Base-by-base conservation (phyloP, 1,139 yeast genomes). In the Scheffersomyces titani region DNA sequence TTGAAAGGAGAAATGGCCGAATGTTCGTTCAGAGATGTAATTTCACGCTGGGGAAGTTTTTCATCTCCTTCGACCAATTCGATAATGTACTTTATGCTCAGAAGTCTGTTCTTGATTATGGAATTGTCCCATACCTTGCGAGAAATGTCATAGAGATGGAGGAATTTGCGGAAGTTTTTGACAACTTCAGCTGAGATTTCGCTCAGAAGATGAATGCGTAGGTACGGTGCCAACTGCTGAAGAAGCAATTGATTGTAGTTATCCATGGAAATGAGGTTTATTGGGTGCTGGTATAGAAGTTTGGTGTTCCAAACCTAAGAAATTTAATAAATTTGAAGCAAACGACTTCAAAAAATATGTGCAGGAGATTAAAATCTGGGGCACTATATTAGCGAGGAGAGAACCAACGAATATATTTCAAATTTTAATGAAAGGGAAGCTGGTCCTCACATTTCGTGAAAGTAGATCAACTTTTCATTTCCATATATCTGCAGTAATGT, bases 1-100 rank as follows among this genome's bases (percentile, higher is more conserved):
- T 77, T 71, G 64, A 79, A 77, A 0, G 83, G 83, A 0, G 82
- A 77, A 3, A 72, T 53, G 2, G 54, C 52, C 9, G 80, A 72
- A 59, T 77, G 80, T 3, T 56, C 63, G 11, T 63, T 63, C 19
- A 57, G 54, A 16, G 22, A 18, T 2, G 47, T 13, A 16, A 4
- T 5, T 11, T 51, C 52, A 11, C 20, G 24, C 2, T 20, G 16
- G 16, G 48, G 19, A 18, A 51, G 46, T 16, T 24, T 22, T n/a
- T 47, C 59, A 6, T 52, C 55, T 16, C 57, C 46, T 16, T 57
- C 57, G 22, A 47, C 56, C 53, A 65, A 63, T 53, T 67, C 62
- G 44, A 78, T 66, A 16, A 74, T 64, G 56, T 71, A 79, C 59
- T 73, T 77, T 24, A 66, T 63, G 49, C 63, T 74, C 71, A 71